These are phyloP conservation scores for Bidens hawaiensis DNA, from an alignment of 140 eudicot species.

Conservation along the genomic window DNA sequence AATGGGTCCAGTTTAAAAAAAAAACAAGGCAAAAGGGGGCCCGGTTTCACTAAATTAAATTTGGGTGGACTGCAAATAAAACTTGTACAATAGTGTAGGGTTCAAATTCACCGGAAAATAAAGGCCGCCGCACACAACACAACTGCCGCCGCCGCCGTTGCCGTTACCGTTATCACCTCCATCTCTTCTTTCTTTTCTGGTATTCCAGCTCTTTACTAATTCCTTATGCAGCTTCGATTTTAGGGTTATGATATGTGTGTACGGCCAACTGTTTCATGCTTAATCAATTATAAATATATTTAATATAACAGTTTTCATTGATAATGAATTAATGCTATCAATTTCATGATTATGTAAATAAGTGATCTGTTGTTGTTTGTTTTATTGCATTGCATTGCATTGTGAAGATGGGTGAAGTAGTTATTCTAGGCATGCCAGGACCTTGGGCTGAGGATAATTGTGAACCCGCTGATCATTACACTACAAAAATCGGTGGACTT, in stretches of 20 bases:
- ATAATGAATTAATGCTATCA: background rate
- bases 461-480: conserved; percentile 77
- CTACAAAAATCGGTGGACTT: conserved; percentile 85
- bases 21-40: too few species aligned
- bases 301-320: background rate
- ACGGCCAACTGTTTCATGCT: background rate
- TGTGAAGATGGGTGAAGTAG: conserved; percentile 56
- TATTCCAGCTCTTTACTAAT: background rate
- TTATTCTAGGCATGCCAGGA: conserved; percentile 87
- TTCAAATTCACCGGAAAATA: background rate
- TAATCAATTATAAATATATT: background rate
- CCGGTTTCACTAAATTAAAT: too few species aligned
- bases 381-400: background rate
- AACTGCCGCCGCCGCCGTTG: conserved; percentile 14
- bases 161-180: background rate
- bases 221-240: background rate
- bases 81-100: conserved; percentile 16
- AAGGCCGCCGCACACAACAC: background rate
- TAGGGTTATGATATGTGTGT: background rate
- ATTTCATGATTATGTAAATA: background rate
- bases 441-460: conserved; percentile 78
- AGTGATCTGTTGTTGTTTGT: background rate
- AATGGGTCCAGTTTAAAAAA: too few species aligned
- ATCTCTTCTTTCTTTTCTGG: conserved; percentile 3
- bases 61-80: background rate